Conservation (phyloP, 2,329 filamentous ascomycete genomes). For the Botrytis elliptica region DNA sequence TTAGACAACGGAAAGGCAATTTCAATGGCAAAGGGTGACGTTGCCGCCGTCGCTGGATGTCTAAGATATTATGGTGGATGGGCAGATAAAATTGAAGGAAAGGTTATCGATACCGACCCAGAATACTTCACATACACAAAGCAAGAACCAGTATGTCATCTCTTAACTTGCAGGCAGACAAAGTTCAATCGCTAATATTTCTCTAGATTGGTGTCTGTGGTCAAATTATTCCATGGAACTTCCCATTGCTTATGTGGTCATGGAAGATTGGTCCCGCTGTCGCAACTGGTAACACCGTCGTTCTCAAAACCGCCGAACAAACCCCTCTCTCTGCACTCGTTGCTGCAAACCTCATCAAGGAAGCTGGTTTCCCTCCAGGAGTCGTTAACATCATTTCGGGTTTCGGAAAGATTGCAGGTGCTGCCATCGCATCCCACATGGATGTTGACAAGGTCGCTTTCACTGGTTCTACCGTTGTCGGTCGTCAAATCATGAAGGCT, state of each 20-base stretch:
- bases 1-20: conserved; percentile 87
- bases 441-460: conserved; percentile 67
- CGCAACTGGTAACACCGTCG: conserved; percentile 58
- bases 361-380: conserved; percentile 65
- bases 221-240: conserved; percentile 75
- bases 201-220: conserved; percentile 61
- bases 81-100: conserved; percentile 70
- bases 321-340: conserved; percentile 58
- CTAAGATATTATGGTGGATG: conserved; percentile 80
- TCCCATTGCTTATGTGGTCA: conserved; percentile 61
- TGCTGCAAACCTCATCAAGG: conserved; percentile 54
- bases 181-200: background rate
- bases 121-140: conserved; percentile 67
- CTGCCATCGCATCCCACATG: conserved; percentile 61
- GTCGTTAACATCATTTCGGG: conserved; percentile 65
- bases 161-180: background rate
- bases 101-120: conserved; percentile 63
- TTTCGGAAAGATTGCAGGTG: conserved; percentile 66
- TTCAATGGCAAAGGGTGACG: conserved; percentile 72
- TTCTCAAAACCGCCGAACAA: conserved; percentile 62
- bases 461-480: conserved; percentile 62
- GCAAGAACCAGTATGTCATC: conserved; percentile 58
- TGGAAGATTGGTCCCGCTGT: conserved; percentile 68
- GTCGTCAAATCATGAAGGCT: conserved; percentile 63
- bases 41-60: conserved; percentile 64